Evolutionary conservation across 2,329 filamentous ascomycete genomes (phyloP), one percentile per base, ranked within the genome.

Genomic region (Penicillium griseofulvum): DNA sequence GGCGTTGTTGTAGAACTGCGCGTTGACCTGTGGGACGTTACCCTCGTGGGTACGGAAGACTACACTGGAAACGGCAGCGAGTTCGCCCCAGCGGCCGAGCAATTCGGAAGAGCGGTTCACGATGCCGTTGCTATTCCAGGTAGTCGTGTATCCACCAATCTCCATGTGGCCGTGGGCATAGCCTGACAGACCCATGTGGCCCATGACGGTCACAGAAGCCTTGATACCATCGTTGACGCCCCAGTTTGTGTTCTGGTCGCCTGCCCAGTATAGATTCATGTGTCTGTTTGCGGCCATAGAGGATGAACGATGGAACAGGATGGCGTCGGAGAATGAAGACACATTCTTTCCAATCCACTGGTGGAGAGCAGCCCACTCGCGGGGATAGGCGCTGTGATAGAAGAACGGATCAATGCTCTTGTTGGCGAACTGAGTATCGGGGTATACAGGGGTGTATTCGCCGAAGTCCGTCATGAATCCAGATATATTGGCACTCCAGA

Each of bases 261-360:
- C 71, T 4, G 68, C 70, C 71, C 72, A 74, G 66, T 73, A 74
- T 8, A 74, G 61, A 50, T 73, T 74, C 61, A 69, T 71, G 57
- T 73, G 61, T 12, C 64, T 62, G 48, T 70, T 68, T 0, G 70
- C 63, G 1, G 61, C 65, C 45, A 71, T 66, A 8, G 69, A 63
- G 1, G 70, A 69, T 2, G 69, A 72, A 12, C 71, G 68, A 49
- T 74, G 71, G 61, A 73, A 74, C 8, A 70, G 60, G 36, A 74
- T 60, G 0, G 68, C 65, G 46, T 73, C 71, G 16, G 62, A 49
- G 46, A 70, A 61, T 9, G 66, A 58, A 7, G 62, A 59, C 6
- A 69, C 61, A 11, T 64, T 63, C 41, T 68, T 64, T 10, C 65
- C 59, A 4, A 72, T 57, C 4, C 61, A 60, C 24, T 70, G 68